phyloP scores from a whole-genome alignment of 257 asterid species.

The Catharanthus roseus region DNA sequence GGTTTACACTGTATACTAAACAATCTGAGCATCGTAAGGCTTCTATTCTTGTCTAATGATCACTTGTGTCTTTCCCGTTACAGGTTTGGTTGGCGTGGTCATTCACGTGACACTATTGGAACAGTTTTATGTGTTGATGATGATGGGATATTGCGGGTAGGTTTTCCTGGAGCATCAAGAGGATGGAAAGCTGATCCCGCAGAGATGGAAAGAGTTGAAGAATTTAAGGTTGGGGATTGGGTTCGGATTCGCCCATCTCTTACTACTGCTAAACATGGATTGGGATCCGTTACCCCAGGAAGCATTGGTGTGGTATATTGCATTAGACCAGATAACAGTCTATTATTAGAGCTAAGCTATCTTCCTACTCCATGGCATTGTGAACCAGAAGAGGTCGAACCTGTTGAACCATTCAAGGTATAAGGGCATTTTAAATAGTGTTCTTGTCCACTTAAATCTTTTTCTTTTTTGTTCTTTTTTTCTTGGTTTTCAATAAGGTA shows the following conservation, averaged over 20 bases:
- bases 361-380: slow-evolving; percentile 98
- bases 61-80: slow-evolving; percentile 11
- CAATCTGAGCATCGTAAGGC: neutral
- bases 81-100: slow-evolving; percentile 99
- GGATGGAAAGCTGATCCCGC: slow-evolving; percentile 99
- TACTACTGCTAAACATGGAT: slow-evolving; percentile 92
- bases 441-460: slow-evolving; percentile 4
- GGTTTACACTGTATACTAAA: neutral
- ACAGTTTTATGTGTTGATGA: slow-evolving; percentile 97
- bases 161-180: slow-evolving; percentile 99
- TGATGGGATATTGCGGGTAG: slow-evolving; percentile 96
- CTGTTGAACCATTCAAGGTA: slow-evolving; percentile 94
- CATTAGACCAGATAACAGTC: slow-evolving; percentile 85
- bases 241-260: slow-evolving; percentile 93
- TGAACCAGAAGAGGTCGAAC: slow-evolving; percentile 99
- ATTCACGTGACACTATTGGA: slow-evolving; percentile 87
- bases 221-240: slow-evolving; percentile 97
- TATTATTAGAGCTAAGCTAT: slow-evolving; percentile 80
- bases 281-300: slow-evolving; percentile 96
- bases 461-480: too few species aligned
- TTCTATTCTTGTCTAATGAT: neutral
- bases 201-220: slow-evolving; percentile 99
- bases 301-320: slow-evolving; percentile 88
- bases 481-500: neutral
- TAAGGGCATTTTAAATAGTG: slow-evolving; percentile 22